These are phyloP conservation scores for Aspergillus carlsbadensis DNA, from an alignment of 495 filamentous ascomycete species.

Conservation along the genomic window DNA sequence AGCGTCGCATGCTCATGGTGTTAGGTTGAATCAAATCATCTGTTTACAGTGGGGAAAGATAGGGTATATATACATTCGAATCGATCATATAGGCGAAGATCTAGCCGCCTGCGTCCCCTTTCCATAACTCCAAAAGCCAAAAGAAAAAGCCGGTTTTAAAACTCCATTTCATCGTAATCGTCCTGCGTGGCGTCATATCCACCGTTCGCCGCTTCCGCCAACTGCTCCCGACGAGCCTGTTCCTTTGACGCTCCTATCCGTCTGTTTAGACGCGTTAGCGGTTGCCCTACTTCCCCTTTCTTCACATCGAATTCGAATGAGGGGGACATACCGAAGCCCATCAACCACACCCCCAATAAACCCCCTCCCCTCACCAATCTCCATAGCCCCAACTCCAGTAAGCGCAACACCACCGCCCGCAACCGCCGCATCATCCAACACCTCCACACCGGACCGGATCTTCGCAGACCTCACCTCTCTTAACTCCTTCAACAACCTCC, in stretches of 20 bases:
- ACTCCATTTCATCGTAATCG: slow-evolving; percentile 51
- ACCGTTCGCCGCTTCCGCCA: slow-evolving; percentile 44
- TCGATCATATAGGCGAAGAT: slow-evolving; percentile 18
- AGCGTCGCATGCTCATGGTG: slow-evolving; percentile 42
- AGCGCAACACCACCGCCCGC: slow-evolving; percentile 70
- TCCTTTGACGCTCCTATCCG: slow-evolving; percentile 49
- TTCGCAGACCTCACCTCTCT: slow-evolving; percentile 88
- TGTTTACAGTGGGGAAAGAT: slow-evolving; percentile 24
- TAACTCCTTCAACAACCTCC: slow-evolving; percentile 75
- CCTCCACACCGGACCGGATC: slow-evolving; percentile 70
- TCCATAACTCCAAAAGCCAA: slow-evolving; percentile 20
- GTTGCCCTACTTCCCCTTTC: background rate
- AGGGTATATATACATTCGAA: slow-evolving; percentile 43
- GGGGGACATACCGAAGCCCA: slow-evolving; percentile 60
- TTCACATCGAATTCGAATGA: background rate
- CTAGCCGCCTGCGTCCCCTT: background rate
- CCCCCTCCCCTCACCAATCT: slow-evolving; percentile 80
- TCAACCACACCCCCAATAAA: slow-evolving; percentile 87
- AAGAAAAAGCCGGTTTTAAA: slow-evolving; percentile 28
- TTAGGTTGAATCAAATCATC: slow-evolving; percentile 36
- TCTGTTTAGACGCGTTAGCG: slow-evolving; percentile 19
- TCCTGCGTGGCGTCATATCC: slow-evolving; percentile 42
- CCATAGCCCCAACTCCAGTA: slow-evolving; percentile 87
- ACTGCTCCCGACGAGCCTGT: slow-evolving; percentile 46
- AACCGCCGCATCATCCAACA: slow-evolving; percentile 60